Evolutionary conservation across 352 stramenopile genomes (phyloP), one percentile per base, ranked within the genome.

Genomic region (Phytophthora fragariaefolia): DNA sequence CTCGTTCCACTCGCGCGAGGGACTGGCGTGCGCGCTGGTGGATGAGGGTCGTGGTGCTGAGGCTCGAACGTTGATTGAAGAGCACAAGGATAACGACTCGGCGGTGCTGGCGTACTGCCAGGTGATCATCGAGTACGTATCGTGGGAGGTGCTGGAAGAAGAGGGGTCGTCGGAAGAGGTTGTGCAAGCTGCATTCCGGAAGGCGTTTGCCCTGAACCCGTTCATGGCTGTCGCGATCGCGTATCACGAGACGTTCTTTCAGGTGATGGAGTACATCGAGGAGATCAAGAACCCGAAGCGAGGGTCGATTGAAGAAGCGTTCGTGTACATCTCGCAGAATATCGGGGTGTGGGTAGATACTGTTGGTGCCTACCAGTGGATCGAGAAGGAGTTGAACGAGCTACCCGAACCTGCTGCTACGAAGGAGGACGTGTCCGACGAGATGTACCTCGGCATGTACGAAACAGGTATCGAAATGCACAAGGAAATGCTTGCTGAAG

Each of bases 371-470:
- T 79, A 75, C 20, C 82, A 88, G 26, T 96, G 88, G 88, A 83
- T 96, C 50, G 83, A 87, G 47, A 96, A 96, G 64, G 88, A 96
- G 59, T 58, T 96, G 12, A 69, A 69, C 6, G 78, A 87, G 30
- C 58, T 89, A 6, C 64, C 78, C 0, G 69, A 82, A 23, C 80
- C 79, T 42, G 63, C 69, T 26, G 80, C 80, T 3, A 91, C 70
- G 2, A 79, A 86, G 23, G 69, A 87, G 28, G 28, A 93, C 58
- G 83, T 78, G 34, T 67, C 58, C 1, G 80, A 96, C 32, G 78
- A 91, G 60, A 96, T 96, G 88, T 96, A 87, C 53, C 67, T 96
- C 6, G 88, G 88, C 12, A 96, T 96, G 88, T 96, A 95, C 62
- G 69, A 88, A 64, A 95, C 88, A 5, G 88, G 82, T 1, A 82